Percentiles rank a stretch among this genome's conserved stretches.
Evolutionary conservation across 108 stramenopile genomes (phyloP).

Genomic region (Nitzschia sp.): DNA sequence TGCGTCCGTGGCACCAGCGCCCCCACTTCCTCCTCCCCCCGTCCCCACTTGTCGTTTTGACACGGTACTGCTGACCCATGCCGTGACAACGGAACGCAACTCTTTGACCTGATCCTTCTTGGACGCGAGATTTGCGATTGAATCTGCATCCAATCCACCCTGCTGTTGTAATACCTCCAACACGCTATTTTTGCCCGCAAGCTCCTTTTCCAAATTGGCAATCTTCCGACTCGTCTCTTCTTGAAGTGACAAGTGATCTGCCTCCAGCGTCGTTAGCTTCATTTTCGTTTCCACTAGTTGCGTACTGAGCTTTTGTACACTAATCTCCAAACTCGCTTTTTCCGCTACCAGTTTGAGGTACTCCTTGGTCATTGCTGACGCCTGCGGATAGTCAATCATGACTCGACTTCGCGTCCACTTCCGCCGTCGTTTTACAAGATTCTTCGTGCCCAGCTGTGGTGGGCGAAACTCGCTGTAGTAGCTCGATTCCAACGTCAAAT

Average conservation of each 20-base stretch:
- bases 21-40: background rate
- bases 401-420: conserved; percentile 57
- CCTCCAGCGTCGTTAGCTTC: conserved; percentile 45
- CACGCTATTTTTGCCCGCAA: conserved; percentile 20
- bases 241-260: conserved; percentile 31
- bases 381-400: conserved; percentile 55
- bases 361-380: conserved; percentile 36
- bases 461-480: conserved; percentile 28
- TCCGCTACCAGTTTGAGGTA: conserved; percentile 52
- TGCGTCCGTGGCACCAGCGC: background rate
- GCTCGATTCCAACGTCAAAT: conserved; percentile 26
- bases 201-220: conserved; percentile 17
- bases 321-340: conserved; percentile 43
- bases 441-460: conserved; percentile 23
- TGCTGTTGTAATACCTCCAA: conserved; percentile 11
- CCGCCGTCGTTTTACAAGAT: conserved; percentile 41
- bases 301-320: conserved; percentile 39
- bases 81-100: conserved; percentile 36
- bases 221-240: conserved; percentile 16
- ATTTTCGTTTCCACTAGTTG: conserved; percentile 62
- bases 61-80: conserved; percentile 38
- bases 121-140: background rate
- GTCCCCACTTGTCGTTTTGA: conserved; percentile 6
- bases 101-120: conserved; percentile 36
- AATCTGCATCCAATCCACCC: background rate